These are phyloP conservation scores for Biscutella laevigata DNA, from an alignment of 441 rosid genomes.

Conservation along the genomic window DNA sequence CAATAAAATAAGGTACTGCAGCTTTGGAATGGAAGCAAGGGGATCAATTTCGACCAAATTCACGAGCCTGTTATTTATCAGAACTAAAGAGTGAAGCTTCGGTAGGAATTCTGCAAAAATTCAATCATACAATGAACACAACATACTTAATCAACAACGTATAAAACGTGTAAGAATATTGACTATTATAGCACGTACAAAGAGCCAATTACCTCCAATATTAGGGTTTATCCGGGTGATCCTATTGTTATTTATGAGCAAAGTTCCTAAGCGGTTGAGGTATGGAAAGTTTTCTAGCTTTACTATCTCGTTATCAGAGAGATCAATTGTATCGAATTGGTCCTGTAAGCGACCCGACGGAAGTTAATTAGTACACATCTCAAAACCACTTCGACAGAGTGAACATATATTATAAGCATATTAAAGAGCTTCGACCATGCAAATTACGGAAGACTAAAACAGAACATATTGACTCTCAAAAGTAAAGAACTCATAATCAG, in stretches of 20 bases:
- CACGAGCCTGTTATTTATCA: slow-evolving; percentile 92
- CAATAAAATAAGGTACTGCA: slow-evolving; percentile 80
- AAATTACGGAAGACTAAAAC: not conserved
- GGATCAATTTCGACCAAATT: slow-evolving; percentile 97
- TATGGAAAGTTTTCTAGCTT: slow-evolving; percentile 88
- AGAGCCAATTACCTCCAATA: slow-evolving; percentile 65
- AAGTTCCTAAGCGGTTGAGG: slow-evolving; percentile 83
- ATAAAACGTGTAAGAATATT: not conserved
- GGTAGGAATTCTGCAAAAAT: slow-evolving; percentile 68
- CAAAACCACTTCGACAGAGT: not conserved
- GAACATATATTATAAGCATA: not conserved
- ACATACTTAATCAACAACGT: not conserved
- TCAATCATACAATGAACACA: not conserved
- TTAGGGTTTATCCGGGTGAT: slow-evolving; percentile 84
- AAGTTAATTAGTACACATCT: not conserved
- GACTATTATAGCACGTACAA: not conserved
- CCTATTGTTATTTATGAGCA: slow-evolving; percentile 80
- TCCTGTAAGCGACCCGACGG: slow-evolving; percentile 45
- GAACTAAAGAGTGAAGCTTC: slow-evolving; percentile 75
- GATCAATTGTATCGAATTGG: slow-evolving; percentile 92
- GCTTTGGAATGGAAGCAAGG: slow-evolving; percentile 71
- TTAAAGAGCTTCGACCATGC: not conserved
- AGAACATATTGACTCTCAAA: not conserved
- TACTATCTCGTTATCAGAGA: slow-evolving; percentile 96
- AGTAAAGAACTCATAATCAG: not conserved